A percentile compares a stretch with the other conserved stretches of the same genome.
Conservation (phyloP, 2,329 filamentous ascomycete genomes). For the Paecilomyces sp. region DNA sequence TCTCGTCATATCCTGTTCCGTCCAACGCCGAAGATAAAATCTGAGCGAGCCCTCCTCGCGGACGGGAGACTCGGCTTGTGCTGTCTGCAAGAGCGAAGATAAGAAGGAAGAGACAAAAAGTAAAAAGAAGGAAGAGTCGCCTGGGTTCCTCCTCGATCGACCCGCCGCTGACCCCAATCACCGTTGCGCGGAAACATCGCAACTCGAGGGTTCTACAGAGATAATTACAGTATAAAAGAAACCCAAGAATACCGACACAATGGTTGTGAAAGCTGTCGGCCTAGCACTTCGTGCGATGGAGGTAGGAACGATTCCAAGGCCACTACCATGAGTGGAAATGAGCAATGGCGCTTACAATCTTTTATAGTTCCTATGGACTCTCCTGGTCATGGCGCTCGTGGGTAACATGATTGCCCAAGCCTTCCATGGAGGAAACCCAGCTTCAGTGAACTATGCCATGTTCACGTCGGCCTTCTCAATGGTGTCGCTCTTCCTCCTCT, state of each 20-base stretch:
- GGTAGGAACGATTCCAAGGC: neutral
- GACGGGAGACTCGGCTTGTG: neutral
- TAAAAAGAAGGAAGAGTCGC: neutral
- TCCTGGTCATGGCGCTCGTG: conserved; percentile 54
- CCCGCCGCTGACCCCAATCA: neutral
- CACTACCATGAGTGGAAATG: neutral
- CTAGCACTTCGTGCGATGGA: conserved; percentile 7
- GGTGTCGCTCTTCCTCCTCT: conserved; percentile 42
- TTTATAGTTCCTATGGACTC: conserved; percentile 33
- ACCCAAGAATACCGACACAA: neutral
- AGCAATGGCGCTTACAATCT: neutral
- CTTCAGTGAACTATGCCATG: conserved; percentile 50
- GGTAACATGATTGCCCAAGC: conserved; percentile 56
- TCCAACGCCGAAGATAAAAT: neutral
- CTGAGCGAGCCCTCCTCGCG: neutral
- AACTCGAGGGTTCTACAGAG: neutral
- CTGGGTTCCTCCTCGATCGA: neutral
- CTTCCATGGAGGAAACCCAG: conserved; percentile 48
- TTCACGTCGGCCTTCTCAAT: conserved; percentile 42
- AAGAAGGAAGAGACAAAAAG: neutral
- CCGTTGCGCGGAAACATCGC: neutral
- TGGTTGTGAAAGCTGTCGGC: conserved; percentile 4
- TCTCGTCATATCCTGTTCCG: neutral
- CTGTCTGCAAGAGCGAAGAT: neutral
- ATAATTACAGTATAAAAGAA: neutral